Percentiles rank a stretch among this genome's conserved stretches.
Conservation (phyloP, 768 basidiomycete species). For the Amanita phalloides region DNA sequence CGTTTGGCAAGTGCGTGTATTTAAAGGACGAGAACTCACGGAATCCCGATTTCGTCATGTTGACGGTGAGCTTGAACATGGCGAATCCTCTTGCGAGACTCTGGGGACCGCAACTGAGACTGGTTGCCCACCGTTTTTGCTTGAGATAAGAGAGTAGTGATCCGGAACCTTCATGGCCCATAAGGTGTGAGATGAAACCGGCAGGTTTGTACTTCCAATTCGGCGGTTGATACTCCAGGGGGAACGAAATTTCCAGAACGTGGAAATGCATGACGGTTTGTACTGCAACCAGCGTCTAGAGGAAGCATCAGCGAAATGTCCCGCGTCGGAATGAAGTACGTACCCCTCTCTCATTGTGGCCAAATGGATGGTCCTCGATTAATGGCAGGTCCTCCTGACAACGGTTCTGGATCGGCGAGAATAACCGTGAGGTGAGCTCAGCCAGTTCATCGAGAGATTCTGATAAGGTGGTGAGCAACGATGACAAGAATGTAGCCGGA, state of each 20-base stretch:
- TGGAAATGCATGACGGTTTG: constrained; percentile 87
- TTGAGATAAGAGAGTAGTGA: constrained; percentile 89
- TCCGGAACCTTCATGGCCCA: constrained; percentile 90
- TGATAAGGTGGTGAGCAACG: constrained; percentile 16
- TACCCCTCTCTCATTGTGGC: constrained; percentile 61
- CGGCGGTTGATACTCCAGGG: constrained; percentile 61
- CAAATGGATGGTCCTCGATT: constrained; percentile 68
- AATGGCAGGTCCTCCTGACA: constrained; percentile 48
- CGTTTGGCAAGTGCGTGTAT: not conserved
- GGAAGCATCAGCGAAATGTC: constrained; percentile 3
- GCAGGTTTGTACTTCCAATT: constrained; percentile 74
- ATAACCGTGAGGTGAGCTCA: constrained; percentile 47
- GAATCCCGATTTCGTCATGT: constrained; percentile 80
- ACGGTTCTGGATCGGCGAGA: constrained; percentile 64
- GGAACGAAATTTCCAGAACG: constrained; percentile 73
- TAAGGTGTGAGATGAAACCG: constrained; percentile 65
- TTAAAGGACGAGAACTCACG: constrained; percentile 35
- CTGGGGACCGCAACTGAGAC: constrained; percentile 59
- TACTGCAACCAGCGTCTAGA: constrained; percentile 68
- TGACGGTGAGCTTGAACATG: constrained; percentile 76
- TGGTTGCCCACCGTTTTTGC: constrained; percentile 76
- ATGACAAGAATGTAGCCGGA: not conserved
- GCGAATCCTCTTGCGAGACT: constrained; percentile 74
- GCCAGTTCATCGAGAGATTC: constrained; percentile 71
- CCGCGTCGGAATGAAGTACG: constrained; percentile 16